Evolutionary conservation across 495 filamentous ascomycete species (phyloP).

Genomic region (Xylaria scruposa): DNA sequence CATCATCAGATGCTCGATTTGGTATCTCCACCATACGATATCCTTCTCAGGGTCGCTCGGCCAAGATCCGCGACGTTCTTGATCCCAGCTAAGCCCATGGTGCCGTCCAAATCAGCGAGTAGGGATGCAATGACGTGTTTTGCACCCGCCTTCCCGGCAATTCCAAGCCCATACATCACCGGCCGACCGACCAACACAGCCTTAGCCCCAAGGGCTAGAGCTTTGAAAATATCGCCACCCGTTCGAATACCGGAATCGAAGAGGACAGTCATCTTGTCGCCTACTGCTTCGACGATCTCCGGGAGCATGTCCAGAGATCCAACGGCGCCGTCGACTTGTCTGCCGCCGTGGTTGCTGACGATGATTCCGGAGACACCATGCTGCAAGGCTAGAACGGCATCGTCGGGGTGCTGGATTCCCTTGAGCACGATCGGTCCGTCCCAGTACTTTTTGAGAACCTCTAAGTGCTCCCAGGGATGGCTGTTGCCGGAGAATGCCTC

Average conservation of each 20-base stretch:
- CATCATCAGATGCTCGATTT: constrained; percentile 38
- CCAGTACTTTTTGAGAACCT: constrained; percentile 63
- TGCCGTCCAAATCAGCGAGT: constrained; percentile 35
- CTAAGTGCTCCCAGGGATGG: constrained; percentile 66
- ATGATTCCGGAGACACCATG: constrained; percentile 46
- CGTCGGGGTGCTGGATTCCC: constrained; percentile 45
- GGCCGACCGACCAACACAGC: constrained; percentile 59
- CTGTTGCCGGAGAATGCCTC: constrained; percentile 48
- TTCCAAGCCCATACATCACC: constrained; percentile 55
- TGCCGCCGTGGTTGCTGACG: constrained; percentile 49
- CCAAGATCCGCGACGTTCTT: constrained; percentile 60
- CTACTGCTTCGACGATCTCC: constrained; percentile 57
- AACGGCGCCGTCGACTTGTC: constrained; percentile 56
- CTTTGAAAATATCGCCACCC: constrained; percentile 58
- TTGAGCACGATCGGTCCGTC: constrained; percentile 64
- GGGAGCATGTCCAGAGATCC: constrained; percentile 52
- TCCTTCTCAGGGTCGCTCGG: constrained; percentile 55
- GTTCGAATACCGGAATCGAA: constrained; percentile 59
- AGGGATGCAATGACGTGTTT: constrained; percentile 35
- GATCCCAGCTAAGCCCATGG: constrained; percentile 34
- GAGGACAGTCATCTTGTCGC: constrained; percentile 50
- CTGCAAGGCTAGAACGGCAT: constrained; percentile 43
- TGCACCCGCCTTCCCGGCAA: constrained; percentile 64
- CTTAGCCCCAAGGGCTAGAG: constrained; percentile 60
- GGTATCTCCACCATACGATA: constrained; percentile 60